Evolutionary conservation across 176 grass and related monocot species (phyloP), one percentile per base, ranked within the genome.

Genomic region (Musa acuminata): DNA sequence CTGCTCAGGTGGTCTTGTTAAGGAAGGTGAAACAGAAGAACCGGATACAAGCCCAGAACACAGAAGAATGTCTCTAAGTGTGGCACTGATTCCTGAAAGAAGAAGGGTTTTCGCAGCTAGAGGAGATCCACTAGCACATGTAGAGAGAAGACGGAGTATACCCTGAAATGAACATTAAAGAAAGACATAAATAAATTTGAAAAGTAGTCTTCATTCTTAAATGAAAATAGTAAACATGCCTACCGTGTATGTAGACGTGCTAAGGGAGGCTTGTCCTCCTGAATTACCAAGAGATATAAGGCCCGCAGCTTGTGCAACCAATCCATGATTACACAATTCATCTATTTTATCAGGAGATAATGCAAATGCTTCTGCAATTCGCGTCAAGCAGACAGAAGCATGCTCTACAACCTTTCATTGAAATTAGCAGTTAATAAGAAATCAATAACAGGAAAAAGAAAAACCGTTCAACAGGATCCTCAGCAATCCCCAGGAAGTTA

Each of bases 191-290:
- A 5, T 43, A 43, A 43, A 64, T 63, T 59, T 14, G 72, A 58
- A 72, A 53, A 22, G 5, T 43, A 43, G 0, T 50, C 7, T 20
- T 49, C 35, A 50, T 49, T 69, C 17, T 13, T 20, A 49, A 35
- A n/a, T 73, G 14, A 6, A 27, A 73, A 26, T 10, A 26, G 2
- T 1, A 12, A 69, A n/a, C 35, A 50, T 66, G 25, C 48, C 58
- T 89, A 96, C 92, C 24, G 92, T 96, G 55, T 96, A 96, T 51
- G 92, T 96, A 1, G 87, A 91, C 70, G 92, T 83, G 74, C 92
- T 91, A 80, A 96, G 72, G 21, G 92, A 91, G 48, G 88, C 83
- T 49, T 91, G 92, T 27, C 88, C 92, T n/a, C 80, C 80, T 22
- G 82, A 82, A 77, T 91, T 96, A 71, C 86, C 87, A 51, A 87